Evolutionary conservation across 148 eudicot genomes (phyloP), one percentile per base, ranked within the genome.

Genomic region (Rhododendron henanense): DNA sequence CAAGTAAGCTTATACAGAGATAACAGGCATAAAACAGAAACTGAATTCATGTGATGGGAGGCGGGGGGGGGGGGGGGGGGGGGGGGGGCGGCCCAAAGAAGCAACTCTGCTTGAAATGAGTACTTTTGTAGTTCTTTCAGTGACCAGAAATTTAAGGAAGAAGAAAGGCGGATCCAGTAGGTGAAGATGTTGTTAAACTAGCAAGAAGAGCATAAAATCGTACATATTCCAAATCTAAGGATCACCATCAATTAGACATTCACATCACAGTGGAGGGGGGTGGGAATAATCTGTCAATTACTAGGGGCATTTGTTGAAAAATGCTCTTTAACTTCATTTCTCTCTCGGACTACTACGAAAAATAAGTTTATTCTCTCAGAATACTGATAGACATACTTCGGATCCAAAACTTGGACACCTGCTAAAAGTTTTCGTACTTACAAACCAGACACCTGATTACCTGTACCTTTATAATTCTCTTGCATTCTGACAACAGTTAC

Each of bases 1-100:
- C 83, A 55, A 81, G 47, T 10, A 63, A 25, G 61, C 28, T 44
- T 61, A 55, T 63, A 45, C 2, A 39, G 45, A 41, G 35, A 44
- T 35, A 77, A 47, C 37, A 55, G 35, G 75, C 48, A 84, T 55
- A 47, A 78, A 78, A 87, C 37, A 55, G 74, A 71, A 50, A 45
- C 15, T 61, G 25, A 15, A 78, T 13, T 44, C 53, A 67, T 37
- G 51, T 48, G 45, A 77, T 2, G n/a, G 7, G 45, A 0, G 15
- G 33, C 3, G 61, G 13, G 44, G 61, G 7, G 33, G 5, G 44
- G 75, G 28, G 28, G 44, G 75, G 28, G 28, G 61, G 13, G 44
- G 61, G 7, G 33, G 5, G 44, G 75, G 28, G 28, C n/a, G n/a
- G n/a, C n/a, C n/a, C n/a, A 28, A 28, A 28, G 28, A 28, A 7